Evolutionary conservation across 2,329 filamentous ascomycete species (phyloP), one percentile per base, ranked within the genome.

Genomic region (Talaromyces sp.): DNA sequence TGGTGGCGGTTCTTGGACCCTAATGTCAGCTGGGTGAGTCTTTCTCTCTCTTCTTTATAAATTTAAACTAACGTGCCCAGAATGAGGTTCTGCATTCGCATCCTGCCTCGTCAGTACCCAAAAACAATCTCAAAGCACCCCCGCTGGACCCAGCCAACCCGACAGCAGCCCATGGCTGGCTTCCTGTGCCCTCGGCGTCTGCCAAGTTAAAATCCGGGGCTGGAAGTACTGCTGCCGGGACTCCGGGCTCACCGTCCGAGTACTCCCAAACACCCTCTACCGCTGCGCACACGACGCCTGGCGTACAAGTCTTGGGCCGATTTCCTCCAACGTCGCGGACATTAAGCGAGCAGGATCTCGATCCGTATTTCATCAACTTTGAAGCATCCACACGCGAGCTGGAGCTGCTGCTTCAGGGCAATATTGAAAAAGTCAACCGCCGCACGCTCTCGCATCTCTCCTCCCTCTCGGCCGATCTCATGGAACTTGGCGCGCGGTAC

Each of bases 1-100:
- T 96, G 93, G 87, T 97, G 93, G 93, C 89, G 92, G 67, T 99
- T 99, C 72, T 82, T 99, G 36, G 95, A 99, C 73, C 95, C 96
- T 11, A 98, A 99, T 73, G 93, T 93, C 27, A 98, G 95, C 85
- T 99, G 95, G 95, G 92, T 96, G 85, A 63, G 81, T 72, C 28
- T 27, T 3, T 9, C 19, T 32, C n/a, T 19, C 3, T 3, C 22
- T 22, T 22, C 22, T 22, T 22, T 22, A 22, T 22, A 22, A 22
- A 22, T 22, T 22, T 22, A 22, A 56, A 62, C 71, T 78, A 64
- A 79, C 64, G 56, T 42, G 57, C 28, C 61, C 65, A 96, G 93
- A 96, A 85, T 72, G 95, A 99, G 77, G 93, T 99, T n/a, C 80
- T 99, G 7, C 88, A 96, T 75, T 93, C 93, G 4, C 90, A 95